These are phyloP conservation scores for Fusarium poae DNA, from an alignment of 2,329 filamentous ascomycete genomes.

Conservation along the genomic window DNA sequence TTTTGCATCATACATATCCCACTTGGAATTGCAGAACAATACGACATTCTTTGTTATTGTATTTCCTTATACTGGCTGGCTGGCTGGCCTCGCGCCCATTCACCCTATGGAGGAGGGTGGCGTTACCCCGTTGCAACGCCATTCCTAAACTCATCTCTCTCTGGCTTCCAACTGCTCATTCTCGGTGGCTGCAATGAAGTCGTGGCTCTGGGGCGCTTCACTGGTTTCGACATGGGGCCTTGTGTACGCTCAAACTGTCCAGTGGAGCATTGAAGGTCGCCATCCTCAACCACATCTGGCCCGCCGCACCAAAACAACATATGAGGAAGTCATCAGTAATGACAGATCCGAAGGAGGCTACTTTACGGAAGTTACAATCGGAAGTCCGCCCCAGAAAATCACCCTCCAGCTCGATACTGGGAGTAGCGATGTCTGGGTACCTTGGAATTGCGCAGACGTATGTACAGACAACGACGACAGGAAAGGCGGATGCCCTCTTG, in stretches of 20 bases:
- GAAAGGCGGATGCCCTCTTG: constrained; percentile 56
- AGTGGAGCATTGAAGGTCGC: constrained; percentile 62
- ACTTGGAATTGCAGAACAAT: not conserved
- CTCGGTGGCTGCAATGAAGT: constrained; percentile 44
- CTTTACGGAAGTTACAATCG: constrained; percentile 68
- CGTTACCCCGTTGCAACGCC: constrained; percentile 36
- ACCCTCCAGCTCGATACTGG: constrained; percentile 74
- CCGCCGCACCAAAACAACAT: constrained; percentile 56
- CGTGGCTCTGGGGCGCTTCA: constrained; percentile 35
- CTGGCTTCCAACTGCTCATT: constrained; percentile 6
- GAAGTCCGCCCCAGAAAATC: constrained; percentile 68
- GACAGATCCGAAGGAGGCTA: constrained; percentile 62
- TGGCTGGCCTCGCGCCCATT: constrained; percentile 29
- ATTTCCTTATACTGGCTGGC: constrained; percentile 15
- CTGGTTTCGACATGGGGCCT: constrained; percentile 45
- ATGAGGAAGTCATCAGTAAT: constrained; percentile 61
- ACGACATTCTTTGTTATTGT: constrained; percentile 9
- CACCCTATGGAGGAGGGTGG: constrained; percentile 46
- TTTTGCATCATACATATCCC: not conserved
- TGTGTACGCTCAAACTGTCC: constrained; percentile 55
- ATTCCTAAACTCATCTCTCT: constrained; percentile 35
- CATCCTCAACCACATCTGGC: constrained; percentile 49
- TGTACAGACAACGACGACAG: constrained; percentile 52
- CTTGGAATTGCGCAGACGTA: constrained; percentile 54
- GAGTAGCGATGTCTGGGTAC: constrained; percentile 75